Conservation (phyloP, 495 filamentous ascomycete genomes). For the Jackrogersella minutella region DNA sequence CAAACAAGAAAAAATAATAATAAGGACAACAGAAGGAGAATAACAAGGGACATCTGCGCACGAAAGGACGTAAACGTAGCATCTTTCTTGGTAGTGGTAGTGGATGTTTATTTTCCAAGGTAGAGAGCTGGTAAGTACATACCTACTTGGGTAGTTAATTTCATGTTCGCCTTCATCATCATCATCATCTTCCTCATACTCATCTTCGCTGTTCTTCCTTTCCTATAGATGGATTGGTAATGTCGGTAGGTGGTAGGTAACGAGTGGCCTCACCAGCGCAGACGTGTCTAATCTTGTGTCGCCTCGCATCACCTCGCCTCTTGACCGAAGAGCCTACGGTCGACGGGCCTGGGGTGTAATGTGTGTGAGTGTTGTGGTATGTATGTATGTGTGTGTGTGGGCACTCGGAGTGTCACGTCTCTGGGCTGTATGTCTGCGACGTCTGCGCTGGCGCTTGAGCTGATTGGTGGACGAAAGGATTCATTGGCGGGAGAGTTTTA, state of each 20-base stretch:
- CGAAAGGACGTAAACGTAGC: slow-evolving; percentile 31
- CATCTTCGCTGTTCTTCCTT: slow-evolving; percentile 21
- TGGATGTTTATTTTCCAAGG: not conserved
- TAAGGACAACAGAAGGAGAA: slow-evolving; percentile 9
- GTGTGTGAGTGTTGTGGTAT: too few species aligned
- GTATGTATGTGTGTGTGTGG: too few species aligned
- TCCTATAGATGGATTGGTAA: slow-evolving; percentile 24
- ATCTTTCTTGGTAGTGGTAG: not conserved
- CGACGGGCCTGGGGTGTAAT: slow-evolving; percentile 38
- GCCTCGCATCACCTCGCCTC: slow-evolving; percentile 42
- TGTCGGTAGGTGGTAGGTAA: slow-evolving; percentile 40
- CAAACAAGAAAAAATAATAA: slow-evolving; percentile 29
- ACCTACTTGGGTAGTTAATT: slow-evolving; percentile 3
- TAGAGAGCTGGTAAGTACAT: not conserved
- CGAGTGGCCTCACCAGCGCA: slow-evolving; percentile 39
- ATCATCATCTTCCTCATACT: slow-evolving; percentile 13
- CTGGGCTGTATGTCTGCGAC: slow-evolving; percentile 43
- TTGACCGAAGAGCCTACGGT: slow-evolving; percentile 43
- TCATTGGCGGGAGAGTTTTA: slow-evolving; percentile 35
- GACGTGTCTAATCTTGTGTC: slow-evolving; percentile 44
- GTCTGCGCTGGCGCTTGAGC: slow-evolving; percentile 43
- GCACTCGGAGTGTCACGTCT: slow-evolving; percentile 41
- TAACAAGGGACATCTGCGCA: slow-evolving; percentile 20
- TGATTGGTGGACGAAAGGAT: slow-evolving; percentile 43
- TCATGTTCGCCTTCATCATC: not conserved